phyloP scores from a whole-genome alignment of 345 rosid genomes.

The Noccaea bulbosa region DNA sequence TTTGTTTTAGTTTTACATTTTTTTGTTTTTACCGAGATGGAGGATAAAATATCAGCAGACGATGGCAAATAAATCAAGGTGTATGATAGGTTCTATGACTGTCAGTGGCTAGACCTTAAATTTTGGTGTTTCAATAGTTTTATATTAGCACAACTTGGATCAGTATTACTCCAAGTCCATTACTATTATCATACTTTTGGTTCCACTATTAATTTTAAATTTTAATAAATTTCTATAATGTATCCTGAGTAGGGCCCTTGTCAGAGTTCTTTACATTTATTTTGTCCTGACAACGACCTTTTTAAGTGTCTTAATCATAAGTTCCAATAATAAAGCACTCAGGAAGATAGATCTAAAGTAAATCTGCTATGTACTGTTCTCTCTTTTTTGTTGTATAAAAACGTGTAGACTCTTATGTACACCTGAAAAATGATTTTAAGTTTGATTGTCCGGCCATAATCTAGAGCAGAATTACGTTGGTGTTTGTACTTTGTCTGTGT shows the following conservation, averaged over 20 bases:
- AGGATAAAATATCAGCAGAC: conserved; percentile 2
- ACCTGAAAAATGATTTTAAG: not conserved
- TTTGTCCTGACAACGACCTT: conserved; percentile 33
- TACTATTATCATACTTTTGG: conserved; percentile 22
- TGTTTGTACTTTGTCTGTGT: not conserved
- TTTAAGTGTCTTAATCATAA: conserved; percentile 43
- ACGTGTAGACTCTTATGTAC: not conserved
- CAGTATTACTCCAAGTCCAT: not conserved
- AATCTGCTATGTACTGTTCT: conserved; percentile 18
- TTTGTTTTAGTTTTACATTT: not conserved
- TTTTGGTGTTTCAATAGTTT: conserved; percentile 11
- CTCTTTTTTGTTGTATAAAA: not conserved
- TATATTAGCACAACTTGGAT: conserved; percentile 19
- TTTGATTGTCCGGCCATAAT: conserved; percentile 2
- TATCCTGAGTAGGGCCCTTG: conserved; percentile 17
- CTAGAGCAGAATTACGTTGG: not conserved
- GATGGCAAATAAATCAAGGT: not conserved
- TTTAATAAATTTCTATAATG: not conserved
- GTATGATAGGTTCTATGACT: not conserved
- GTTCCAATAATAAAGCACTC: conserved; percentile 38
- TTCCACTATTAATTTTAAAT: conserved; percentile 19
- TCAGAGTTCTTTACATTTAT: conserved; percentile 20
- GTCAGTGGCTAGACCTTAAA: conserved; percentile 8
- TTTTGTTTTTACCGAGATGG: not conserved
- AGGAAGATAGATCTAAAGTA: conserved; percentile 46